Evolutionary conservation across 371 early-diverging fungal species (phyloP), one percentile per base, ranked within the genome.

Genomic region (Haplosporangium sp.): DNA sequence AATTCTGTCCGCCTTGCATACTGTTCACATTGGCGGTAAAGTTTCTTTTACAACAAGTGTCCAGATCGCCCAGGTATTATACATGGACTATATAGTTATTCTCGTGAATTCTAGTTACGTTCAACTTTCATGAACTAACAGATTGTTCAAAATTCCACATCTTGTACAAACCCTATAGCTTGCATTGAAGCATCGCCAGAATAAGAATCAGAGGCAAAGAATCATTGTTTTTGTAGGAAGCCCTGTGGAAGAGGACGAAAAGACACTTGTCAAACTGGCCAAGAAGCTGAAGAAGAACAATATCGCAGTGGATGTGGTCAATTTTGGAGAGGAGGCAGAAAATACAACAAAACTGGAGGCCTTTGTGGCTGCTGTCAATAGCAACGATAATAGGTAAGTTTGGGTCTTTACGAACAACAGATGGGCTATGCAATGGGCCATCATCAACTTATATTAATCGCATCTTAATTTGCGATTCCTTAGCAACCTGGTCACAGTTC

Each of bases 241-340:
- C 65, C 97, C 97, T 45, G 78, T 98, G 19, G 87, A 88, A 37
- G 84, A 91, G 38, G 95, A 94, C 52, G 95, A 96, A 83, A 93
- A 94, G 84, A 79, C 95, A 39, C 83, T 99, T 38, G 94, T 97
- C 45, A 92, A 90, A 73, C 84, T 98, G 48, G 97, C 96, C 69
- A 98, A 97, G 87, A 97, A 96, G 74, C 89, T 98, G 71, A 96
- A 99, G 84, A 98, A 98, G 89, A 98, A 98, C 87, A 97, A 96
- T 68, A 92, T 99, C 42, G 95, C 95, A 19, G 92, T 99, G 13
- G 98, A 99, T 76, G 88, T 99, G 6, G 87, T 99, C 63, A 97
- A 94, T 84, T 99, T 99, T 90, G 99, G 99, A 63, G 98, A 99
- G 86, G 95, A 96, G 63, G 82, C 88, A 2, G 92, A 91, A 58